Evolutionary conservation across 2,329 filamentous ascomycete species (phyloP), one percentile per base, ranked within the genome.

Genomic region (Didymella arachidicola): DNA sequence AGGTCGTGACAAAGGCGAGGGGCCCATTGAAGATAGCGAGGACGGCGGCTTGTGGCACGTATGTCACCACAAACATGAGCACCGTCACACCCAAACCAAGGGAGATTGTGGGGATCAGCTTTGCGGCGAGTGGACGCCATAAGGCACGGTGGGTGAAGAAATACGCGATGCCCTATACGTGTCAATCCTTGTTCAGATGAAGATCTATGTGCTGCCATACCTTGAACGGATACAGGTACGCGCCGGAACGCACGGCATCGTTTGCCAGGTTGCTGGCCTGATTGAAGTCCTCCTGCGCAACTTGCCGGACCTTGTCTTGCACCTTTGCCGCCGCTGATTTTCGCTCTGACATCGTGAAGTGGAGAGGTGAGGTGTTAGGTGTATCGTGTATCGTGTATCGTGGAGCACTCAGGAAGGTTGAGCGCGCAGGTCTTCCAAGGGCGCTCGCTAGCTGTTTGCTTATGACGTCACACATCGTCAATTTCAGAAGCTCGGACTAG

Each of bases 61-160:
- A 97, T 47, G 93, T 90, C 73, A 97, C 88, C 67, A 90, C 81
- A 78, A 98, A 97, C 92, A 97, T 96, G 76, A 86, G 82, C 11
- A 82, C 82, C 1, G 93, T 88, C 44, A 97, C 88, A 43, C 86
- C 85, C 10, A 88, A 77, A 14, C 91, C 92, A 2, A 97, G 84
- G 1, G 84, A 83, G 49, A 96, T 66, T 27, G 89, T 92, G 2
- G 84, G 83, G 2, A 81, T 74, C 34, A 88, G 78, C 51, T 84
- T 84, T n/a, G 80, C 78, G 26, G 80, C 77, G 45, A 89, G 80
- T 0, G 87, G 87, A 42, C 80, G 80, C 83, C 85, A 87, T 61
- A 89, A 81, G 32, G 79, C 78, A 63, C 80, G 82, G 74, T 89
- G 84, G 11, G 81, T 78, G 66, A 82, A 66, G 68, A 88, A 86